Base-by-base conservation (phyloP, 106 monocot species). In the Narthecium ossifragum region DNA sequence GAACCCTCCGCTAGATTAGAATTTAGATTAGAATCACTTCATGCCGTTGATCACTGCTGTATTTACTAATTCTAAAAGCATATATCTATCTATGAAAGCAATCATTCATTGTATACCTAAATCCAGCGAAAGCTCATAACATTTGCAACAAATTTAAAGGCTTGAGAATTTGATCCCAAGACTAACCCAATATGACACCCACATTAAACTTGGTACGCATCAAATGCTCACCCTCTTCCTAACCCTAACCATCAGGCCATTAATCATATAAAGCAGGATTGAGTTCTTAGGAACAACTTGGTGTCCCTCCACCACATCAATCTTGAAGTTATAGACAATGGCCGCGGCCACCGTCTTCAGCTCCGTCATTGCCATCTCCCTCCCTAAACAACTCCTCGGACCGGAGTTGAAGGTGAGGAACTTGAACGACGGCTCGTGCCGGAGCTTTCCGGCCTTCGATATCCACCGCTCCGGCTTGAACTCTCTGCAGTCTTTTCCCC, bases 391-490 rank as follows among this genome's bases (percentile, higher is more conserved):
- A 9, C 67, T 78, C 66, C 90, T 75, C 15, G 90, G 80, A 2
- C 85, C 85, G 9, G 73, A 65, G 53, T 80, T 80, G 49, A 85
- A 85, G 22, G 69, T 38, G 36, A 77, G 18, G 66, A 80, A 85
- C 69, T 73, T 80, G 65, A 78, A 81, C 6, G 81, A 61, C 8
- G 85, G 85, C 46, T 65, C 81, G 39, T 85, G 73, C 57, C 41
- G 34, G 8, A 76, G 4, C 68, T 34, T 75, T 55, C 90, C 81
- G 1, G 33, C 23, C 33, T 50, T 59, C 48, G 59, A 23, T 23
- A 88, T 68, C 90, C 90, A 91, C 53, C 90, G 51, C 70, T 85
- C 90, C 12, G 90, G 90, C 53, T 32, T 75, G 53, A 82, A 90
- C 60, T 81, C 85, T 31, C 14, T 6, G 76, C 78, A 82, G 36